Base-by-base conservation (phyloP, 73 alveolate species). In the Vitrella brassicaformis region DNA sequence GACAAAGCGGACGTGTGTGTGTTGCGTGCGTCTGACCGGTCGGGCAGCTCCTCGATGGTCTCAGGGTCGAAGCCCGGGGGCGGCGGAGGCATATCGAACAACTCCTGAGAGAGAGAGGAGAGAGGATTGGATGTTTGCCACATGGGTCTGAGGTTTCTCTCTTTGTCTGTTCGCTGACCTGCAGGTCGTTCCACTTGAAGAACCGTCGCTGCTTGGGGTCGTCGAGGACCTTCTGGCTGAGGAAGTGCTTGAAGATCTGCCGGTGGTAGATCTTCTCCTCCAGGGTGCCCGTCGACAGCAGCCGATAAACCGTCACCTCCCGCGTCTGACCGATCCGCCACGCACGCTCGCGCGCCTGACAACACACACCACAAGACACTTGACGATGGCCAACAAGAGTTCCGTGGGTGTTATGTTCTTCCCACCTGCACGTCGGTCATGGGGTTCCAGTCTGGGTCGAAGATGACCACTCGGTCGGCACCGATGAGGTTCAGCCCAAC, bases 371-470 rank as follows among this genome's bases (percentile, higher is more conserved):
- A 0, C 72, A 56, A 56, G 69, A 18, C 27, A 22, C 10, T 7
- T 22, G 69, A 56, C 25, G 8, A 10, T 8, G 65, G 65, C 25
- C 65, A 45, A 8, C 19, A 10, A 45, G 65, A 19, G 65, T 8
- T 10, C 19, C 25, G 8, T 45, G 65, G 65, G 19, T 8, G 65
- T 45, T 19, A n/a, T n/a, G 4, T 39, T 39, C 56, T 39, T 39
- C 56, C 14, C 56, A 39, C 56, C 56, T 39, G 56, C 79, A 93
- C 87, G 78, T 91, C 98, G 72, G 87, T 93, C 90, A 95, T 90
- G 0, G 99, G 99, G 84, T 97, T 97, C 97, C 99, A 97, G 85
- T 94, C 97, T 82, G 95, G 99, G 84, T 97, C 99, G 79, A 94
- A 92, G 90, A 97, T 93, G 46, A 97, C 93, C 27, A 97, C 99